Base-by-base conservation (phyloP, 2,329 filamentous ascomycete species). In the Fusarium albosuccineum region DNA sequence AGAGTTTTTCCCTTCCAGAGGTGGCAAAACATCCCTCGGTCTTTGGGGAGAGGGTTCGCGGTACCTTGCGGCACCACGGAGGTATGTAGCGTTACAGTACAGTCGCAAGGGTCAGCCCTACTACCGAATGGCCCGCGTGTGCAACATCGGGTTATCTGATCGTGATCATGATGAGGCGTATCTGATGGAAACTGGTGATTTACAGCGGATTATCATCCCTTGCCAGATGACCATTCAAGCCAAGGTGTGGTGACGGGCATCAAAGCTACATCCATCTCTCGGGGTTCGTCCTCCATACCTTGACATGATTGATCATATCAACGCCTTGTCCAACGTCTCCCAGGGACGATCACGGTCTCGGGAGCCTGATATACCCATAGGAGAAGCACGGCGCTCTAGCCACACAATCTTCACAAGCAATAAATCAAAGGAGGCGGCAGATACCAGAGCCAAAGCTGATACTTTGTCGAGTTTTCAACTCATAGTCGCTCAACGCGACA, bases 341-440 rank as follows among this genome's bases (percentile, higher is more conserved):
- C 10, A 11, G 37, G 14, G 10, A 30, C 6, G 33, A 37, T 22
- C 36, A 26, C 9, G 17, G 10, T 26, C 22, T 39, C 27, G n/a
- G 22, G 34, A 34, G 6, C n/a, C 42, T 46, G 16, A 3, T 10
- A 27, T n/a, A 41, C 34, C n/a, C 22, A 8, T 40, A 36, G 6
- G 8, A 13, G 45, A 40, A 39, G 5, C 5, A 9, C 41, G 16
- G 42, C n/a, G 36, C 17, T 29, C n/a, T 13, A 56, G 40, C 26
- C 14, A 52, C 11, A 30, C 13, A 8, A 10, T 36, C 10, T 37
- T 39, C 9, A 39, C 52, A 37, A 36, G n/a, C 17, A 62, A 54
- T 67, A 68, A 69, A 67, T 68, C 66, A 66, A 68, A 66, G 33
- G 59, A 67, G 34, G 53, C 49, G 53, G 62, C 62, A 54, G 29